Base-by-base conservation (phyloP, 441 rosid species). In the Breynia disticha region DNA sequence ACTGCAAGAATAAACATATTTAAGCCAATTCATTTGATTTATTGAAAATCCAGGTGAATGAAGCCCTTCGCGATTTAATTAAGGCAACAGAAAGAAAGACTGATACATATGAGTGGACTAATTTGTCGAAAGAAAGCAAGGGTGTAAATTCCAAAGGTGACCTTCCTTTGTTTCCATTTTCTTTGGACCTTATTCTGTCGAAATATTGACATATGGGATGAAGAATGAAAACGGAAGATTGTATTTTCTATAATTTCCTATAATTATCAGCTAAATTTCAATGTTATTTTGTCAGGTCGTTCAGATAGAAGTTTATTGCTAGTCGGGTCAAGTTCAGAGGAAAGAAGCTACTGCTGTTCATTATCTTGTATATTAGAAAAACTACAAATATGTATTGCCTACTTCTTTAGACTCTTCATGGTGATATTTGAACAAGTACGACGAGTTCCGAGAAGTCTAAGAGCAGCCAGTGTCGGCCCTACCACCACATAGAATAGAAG, bases 1-100 rank as follows among this genome's bases (percentile, higher is more conserved):
- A 17, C 43, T 15, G 7, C 15, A 19, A 43, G 60, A 60, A 59
- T 63, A 20, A 39, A 19, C 47, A 1, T 16, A 10, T 52, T 16
- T 16, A 17, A 35, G 13, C 16, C 21, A 15, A 19, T 35, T 47
- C n/a, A 42, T 14, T 16, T 18, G 12, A 15, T 47, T 2, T 44
- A 20, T 41, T 39, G 44, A 54, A 60, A 64, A 65, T 72, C 63
- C 83, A 90, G 99, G 99, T 94, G 67, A 94, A 94, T 73, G 80
- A 78, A 69, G 79, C 94, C 61, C 99, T 94, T 57, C 56, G 69
- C 0, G 91, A 87, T 48, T 68, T 90, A 79, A 72, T 87, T 32
- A 68, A 60, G 57, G 93, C 89, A 48, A 66, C 97, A 1, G 69
- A 87, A 74, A 57, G 17, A 67, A 76, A 78, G 74, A 67, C 66